Evolutionary conservation across 257 asterid species (phyloP).

Genomic region (Solanum sejunctum): DNA sequence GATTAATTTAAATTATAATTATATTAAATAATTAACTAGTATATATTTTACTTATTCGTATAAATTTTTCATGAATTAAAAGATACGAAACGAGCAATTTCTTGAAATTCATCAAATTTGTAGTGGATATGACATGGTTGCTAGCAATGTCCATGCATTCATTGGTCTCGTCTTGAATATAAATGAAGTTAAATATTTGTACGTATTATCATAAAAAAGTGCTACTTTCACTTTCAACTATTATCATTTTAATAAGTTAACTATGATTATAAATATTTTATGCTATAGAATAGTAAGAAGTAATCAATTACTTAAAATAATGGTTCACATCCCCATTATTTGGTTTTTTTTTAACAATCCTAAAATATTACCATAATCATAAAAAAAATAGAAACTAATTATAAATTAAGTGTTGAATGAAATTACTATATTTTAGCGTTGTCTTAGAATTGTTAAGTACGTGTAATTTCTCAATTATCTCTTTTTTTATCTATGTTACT

Average conservation of each 20-base stretch:
- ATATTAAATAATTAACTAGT: too few species aligned
- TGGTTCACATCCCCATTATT: neutral
- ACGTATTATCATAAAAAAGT: neutral
- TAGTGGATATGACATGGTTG: neutral
- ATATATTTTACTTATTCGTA: too few species aligned
- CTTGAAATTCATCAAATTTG: neutral
- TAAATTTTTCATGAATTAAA: neutral
- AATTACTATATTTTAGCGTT: too few species aligned
- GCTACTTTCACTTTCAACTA: neutral
- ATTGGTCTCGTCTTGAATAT: neutral
- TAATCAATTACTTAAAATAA: neutral
- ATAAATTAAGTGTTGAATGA: too few species aligned
- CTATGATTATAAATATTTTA: neutral
- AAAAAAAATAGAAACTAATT: too few species aligned
- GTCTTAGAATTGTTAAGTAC: too few species aligned
- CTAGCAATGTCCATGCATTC: neutral
- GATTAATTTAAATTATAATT: too few species aligned
- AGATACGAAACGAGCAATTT: neutral
- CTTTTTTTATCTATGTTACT: too few species aligned
- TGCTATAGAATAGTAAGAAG: neutral
- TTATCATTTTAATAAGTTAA: neutral
- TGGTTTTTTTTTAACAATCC: too few species aligned
- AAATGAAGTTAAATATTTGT: neutral
- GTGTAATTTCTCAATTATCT: too few species aligned
- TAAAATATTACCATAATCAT: too few species aligned